A percentile compares a stretch with the other conserved stretches of the same genome.
phyloP scores from a whole-genome alignment of 306 rosid genomes.

The Medicago ruthenica region DNA sequence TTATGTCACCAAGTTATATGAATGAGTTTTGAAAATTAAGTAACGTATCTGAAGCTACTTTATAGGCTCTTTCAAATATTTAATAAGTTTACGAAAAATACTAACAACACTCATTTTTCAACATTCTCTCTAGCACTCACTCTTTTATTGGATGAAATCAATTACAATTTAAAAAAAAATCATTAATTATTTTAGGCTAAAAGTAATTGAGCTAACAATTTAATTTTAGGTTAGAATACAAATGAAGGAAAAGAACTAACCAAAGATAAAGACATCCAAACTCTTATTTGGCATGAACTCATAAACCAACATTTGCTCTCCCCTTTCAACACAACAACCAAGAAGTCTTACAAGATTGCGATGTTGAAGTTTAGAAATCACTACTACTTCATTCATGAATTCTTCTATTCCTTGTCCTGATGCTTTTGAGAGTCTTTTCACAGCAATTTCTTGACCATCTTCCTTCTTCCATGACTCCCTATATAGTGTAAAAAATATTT shows the following conservation, averaged over 20 bases:
- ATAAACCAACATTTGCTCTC: conserved; percentile 53
- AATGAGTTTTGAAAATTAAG: not conserved
- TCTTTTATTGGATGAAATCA: no score
- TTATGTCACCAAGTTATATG: no score
- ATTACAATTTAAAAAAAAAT: no score
- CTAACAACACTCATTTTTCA: no score
- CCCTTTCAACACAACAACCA: conserved; percentile 55
- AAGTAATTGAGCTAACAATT: no score
- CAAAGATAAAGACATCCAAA: conserved; percentile 54
- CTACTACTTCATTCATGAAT: conserved; percentile 53
- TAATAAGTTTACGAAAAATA: no score
- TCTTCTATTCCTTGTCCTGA: conserved; percentile 58
- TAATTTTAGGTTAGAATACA: not conserved
- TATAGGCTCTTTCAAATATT: no score
- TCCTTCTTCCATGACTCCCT: conserved; percentile 50
- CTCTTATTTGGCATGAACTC: conserved; percentile 61
- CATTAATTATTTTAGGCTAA: no score
- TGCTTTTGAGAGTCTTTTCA: conserved; percentile 52
- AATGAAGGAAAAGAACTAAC: conserved; percentile 40
- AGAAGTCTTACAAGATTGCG: conserved; percentile 57
- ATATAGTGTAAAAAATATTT: not conserved
- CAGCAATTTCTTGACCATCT: conserved; percentile 54
- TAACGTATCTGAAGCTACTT: no score
- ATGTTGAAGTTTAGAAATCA: conserved; percentile 60
- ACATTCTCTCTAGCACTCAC: no score